Conservation (phyloP, 148 eudicot genomes). For the Pharnaceum exiguum region DNA sequence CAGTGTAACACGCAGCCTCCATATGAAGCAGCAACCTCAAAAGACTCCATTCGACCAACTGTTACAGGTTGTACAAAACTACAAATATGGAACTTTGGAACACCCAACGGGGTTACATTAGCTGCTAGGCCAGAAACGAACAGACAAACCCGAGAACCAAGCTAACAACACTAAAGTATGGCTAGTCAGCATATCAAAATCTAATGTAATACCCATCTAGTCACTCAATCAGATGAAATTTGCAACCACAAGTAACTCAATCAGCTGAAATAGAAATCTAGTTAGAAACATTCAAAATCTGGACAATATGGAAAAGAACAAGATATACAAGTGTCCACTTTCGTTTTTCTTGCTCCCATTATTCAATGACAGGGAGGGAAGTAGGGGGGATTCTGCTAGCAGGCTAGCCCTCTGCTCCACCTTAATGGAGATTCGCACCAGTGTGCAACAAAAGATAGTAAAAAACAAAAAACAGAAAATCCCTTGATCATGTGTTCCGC, state of each 20-base stretch:
- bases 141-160: no score
- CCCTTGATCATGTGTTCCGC: constrained; percentile 22
- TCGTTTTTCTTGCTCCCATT: constrained; percentile 27
- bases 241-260: neutral
- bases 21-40: no score
- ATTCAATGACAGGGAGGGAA: constrained; percentile 26
- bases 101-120: no score
- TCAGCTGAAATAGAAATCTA: neutral
- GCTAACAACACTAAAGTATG: no score
- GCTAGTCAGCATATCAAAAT: no score
- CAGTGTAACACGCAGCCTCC: no score
- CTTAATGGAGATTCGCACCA: constrained; percentile 26
- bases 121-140: no score
- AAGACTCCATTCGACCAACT: no score
- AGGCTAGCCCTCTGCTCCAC: constrained; percentile 25
- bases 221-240: neutral
- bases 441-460: constrained; percentile 17
- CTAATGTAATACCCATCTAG: neutral
- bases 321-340: constrained; percentile 32
- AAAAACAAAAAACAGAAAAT: constrained; percentile 20
- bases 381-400: constrained; percentile 17
- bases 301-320: constrained; percentile 11
- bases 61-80: no score
- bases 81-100: no score
- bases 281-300: constrained; percentile 6